Percentiles rank a stretch among this genome's conserved stretches.
Conservation (phyloP, 129 eudicot genomes). For the Flaveria sonorensis region DNA sequence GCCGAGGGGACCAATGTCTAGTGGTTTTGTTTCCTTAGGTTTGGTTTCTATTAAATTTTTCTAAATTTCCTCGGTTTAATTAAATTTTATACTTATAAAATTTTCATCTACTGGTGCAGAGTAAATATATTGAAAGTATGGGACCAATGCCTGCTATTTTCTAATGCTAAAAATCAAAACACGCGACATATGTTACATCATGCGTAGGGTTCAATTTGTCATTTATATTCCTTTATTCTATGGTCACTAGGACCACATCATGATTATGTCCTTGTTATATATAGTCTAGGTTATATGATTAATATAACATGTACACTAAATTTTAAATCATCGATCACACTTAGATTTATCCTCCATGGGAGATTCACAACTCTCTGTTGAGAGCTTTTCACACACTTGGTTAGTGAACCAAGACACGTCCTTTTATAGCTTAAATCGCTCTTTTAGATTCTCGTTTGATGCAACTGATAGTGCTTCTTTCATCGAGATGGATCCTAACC, state of each 20-base stretch:
- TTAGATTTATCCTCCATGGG: constrained; percentile 39
- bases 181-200: constrained; percentile 35
- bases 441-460: constrained; percentile 59
- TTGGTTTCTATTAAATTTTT: constrained; percentile 34
- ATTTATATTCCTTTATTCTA: constrained; percentile 33
- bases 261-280: constrained; percentile 29
- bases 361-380: constrained; percentile 58
- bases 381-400: constrained; percentile 88
- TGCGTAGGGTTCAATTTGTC: constrained; percentile 66
- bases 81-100: neutral
- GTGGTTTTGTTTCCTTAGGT: constrained; percentile 52
- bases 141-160: constrained; percentile 25
- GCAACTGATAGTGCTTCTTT: constrained; percentile 60
- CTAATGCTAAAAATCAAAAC: constrained; percentile 34
- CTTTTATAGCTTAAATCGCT: constrained; percentile 41
- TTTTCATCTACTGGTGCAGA: constrained; percentile 11
- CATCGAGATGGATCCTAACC: constrained; percentile 89
- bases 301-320: neutral
- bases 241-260: constrained; percentile 33
- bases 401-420: constrained; percentile 45
- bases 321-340: constrained; percentile 4
- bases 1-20: constrained; percentile 68
- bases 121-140: constrained; percentile 5
- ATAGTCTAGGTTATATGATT: neutral
- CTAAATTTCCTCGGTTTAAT: neutral